These are phyloP conservation scores for Aspergillus fructus DNA, from an alignment of 2,329 filamentous ascomycete species.

Conservation along the genomic window DNA sequence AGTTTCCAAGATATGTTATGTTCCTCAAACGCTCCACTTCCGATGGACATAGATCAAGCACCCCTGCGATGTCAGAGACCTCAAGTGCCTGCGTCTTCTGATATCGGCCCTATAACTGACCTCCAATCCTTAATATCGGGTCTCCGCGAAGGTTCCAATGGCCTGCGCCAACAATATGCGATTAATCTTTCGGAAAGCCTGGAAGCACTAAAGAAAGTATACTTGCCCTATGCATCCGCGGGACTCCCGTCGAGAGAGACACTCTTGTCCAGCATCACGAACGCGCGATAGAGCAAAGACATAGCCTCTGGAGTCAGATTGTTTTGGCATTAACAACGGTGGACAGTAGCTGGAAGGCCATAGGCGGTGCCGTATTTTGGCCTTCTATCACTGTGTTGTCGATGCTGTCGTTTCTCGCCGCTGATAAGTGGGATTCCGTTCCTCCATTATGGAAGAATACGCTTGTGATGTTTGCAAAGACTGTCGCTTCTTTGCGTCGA, in stretches of 20 bases:
- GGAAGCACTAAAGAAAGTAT: not conserved
- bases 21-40: not conserved
- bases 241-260: not conserved
- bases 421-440: not conserved
- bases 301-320: not conserved
- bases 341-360: not conserved
- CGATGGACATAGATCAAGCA: not conserved
- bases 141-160: not conserved
- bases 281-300: not conserved
- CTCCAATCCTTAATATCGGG: not conserved
- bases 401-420: not conserved
- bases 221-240: not conserved
- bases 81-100: not conserved
- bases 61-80: not conserved
- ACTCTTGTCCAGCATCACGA: not conserved
- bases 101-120: not conserved
- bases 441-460: constrained; percentile 6
- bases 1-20: not conserved
- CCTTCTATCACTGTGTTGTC: not conserved
- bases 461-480: constrained; percentile 5
- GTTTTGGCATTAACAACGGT: not conserved
- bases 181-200: not conserved
- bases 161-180: not conserved
- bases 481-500: constrained; percentile 6
- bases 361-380: not conserved